A percentile compares a stretch with the other conserved stretches of the same genome.
Evolutionary conservation across 139 green algal species (phyloP).

Genomic region (Chlamydomonas schloesseri): DNA sequence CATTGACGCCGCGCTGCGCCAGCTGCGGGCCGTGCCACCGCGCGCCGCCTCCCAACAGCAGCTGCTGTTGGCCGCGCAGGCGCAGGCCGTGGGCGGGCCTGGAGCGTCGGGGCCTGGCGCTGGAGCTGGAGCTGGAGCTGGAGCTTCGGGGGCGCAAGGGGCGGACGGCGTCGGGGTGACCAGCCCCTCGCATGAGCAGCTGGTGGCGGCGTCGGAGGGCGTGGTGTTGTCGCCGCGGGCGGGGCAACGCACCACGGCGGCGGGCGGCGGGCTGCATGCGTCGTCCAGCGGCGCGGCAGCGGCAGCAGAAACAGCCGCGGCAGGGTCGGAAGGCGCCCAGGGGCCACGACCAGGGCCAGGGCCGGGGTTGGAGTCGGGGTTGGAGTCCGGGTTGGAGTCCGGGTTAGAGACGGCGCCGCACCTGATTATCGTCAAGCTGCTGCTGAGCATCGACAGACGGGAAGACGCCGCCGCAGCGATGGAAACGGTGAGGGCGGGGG

Average conservation of each 20-base stretch:
- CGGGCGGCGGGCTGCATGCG: too few species aligned
- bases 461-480: conserved; percentile 66
- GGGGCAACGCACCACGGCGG: too few species aligned
- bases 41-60: neutral
- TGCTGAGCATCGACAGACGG: conserved; percentile 88
- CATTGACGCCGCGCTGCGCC: conserved; percentile 36
- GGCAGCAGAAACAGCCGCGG: too few species aligned
- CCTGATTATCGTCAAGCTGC: conserved; percentile 71
- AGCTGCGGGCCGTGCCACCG: neutral
- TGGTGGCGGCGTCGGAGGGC: neutral
- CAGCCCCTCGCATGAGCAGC: neutral
- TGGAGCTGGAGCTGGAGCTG: too few species aligned
- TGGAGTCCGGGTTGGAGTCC: too few species aligned
- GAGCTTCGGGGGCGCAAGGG: too few species aligned
- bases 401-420: too few species aligned
- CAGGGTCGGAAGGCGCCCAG: neutral
- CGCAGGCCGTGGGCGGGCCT: too few species aligned
- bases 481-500: conserved; percentile 66
- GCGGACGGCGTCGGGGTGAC: neutral
- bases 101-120: too few species aligned
- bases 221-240: too few species aligned
- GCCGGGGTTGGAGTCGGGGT: neutral
- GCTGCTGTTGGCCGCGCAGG: too few species aligned
- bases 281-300: too few species aligned
- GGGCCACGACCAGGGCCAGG: neutral